Base-by-base conservation (phyloP, 371 early-diverging fungal genomes). In the Blakeslea trispora region DNA sequence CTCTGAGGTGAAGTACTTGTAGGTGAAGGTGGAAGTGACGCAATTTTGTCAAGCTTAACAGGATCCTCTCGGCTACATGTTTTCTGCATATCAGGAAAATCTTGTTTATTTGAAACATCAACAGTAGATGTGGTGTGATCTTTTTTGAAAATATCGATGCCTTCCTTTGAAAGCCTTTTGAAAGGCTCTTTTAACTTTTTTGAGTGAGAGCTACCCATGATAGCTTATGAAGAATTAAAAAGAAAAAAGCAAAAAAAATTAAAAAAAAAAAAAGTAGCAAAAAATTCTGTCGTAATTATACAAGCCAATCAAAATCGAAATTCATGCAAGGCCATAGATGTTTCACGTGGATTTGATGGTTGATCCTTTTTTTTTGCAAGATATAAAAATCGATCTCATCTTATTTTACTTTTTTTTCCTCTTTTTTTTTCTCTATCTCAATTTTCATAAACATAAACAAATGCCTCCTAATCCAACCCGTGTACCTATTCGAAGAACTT, bases 401-500 rank as follows among this genome's bases (percentile, higher is more conserved):
- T n/a, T 18, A 31, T 24, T 24, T 48, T 52, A 28, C 59, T 41
- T 23, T 24, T 21, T 57, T 56, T 49, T 18, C 50, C 42, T 34
- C 23, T 17, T 54, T 34, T 47, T 32, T 18, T n/a, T 40, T 37
- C 31, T 53, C 39, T 31, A 21, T n/a, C n/a, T n/a, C n/a, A n/a
- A n/a, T n/a, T n/a, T n/a, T n/a, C n/a, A n/a, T n/a, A n/a, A n/a
- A n/a, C n/a, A n/a, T n/a, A n/a, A 22, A 23, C 1, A 55, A 24
- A 77, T 74, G 74, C 68, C 74, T 6, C 77, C 72, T 11, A 68
- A 63, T 40, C 64, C 68, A 17, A 39, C 62, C 24, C 41, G 37
- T 45, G 68, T 67, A 7, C 79, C 75, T n/a, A 52, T 47, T 15
- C 41, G 48, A 43, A 61, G 64, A 35, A 57, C 69, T 11, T 51